Conservation (phyloP, 352 stramenopile species). For the Pilasporangium apinafurcum region DNA sequence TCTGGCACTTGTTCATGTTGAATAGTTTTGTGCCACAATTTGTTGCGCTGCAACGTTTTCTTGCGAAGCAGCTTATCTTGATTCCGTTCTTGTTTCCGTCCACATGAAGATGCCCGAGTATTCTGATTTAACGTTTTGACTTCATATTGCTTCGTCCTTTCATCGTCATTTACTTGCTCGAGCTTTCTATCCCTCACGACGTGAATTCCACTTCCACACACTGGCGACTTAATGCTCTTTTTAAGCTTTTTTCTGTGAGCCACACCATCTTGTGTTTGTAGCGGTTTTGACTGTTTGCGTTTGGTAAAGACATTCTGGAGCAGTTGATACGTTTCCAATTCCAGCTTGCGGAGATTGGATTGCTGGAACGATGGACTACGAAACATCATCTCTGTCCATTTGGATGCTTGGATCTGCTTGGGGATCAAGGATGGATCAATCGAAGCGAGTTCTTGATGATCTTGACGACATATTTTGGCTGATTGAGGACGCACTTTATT, state of each 20-base stretch:
- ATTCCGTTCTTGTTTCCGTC: not conserved
- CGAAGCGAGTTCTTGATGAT: not conserved
- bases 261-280: not conserved
- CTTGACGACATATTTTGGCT: constrained; percentile 1
- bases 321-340: constrained; percentile 42
- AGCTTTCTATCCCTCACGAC: constrained; percentile 24
- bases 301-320: constrained; percentile 23
- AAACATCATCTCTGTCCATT: constrained; percentile 38
- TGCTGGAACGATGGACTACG: constrained; percentile 32
- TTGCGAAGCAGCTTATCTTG: not conserved
- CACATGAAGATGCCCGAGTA: not conserved
- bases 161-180: constrained; percentile 10
- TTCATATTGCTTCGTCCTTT: constrained; percentile 6
- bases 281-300: not conserved
- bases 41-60: not conserved
- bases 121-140: not conserved
- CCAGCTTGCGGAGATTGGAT: constrained; percentile 16
- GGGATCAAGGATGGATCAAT: not conserved
- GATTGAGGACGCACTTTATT: constrained; percentile 8
- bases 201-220: constrained; percentile 29
- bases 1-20: not conserved
- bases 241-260: constrained; percentile 1
- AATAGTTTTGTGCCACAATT: not conserved
- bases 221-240: not conserved
- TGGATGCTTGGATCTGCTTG: constrained; percentile 12